These are phyloP conservation scores for Pontederia crassipes DNA, from an alignment of 176 grass and related monocot genomes.

Conservation along the genomic window DNA sequence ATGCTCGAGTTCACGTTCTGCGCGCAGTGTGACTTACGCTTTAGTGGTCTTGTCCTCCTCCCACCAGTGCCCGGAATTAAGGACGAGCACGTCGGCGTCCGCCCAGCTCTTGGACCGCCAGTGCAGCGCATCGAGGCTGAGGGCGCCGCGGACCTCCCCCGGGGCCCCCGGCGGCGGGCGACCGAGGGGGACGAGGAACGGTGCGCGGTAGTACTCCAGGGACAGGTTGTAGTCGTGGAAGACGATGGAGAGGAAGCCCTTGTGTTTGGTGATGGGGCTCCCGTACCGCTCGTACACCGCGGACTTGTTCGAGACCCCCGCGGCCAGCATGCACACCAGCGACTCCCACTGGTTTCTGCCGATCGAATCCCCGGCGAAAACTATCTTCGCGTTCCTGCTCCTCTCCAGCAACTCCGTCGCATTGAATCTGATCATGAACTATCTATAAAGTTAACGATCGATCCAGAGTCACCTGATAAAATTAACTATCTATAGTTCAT, in stretches of 20 bases:
- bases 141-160: slow-evolving; percentile 10
- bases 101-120: slow-evolving; percentile 19
- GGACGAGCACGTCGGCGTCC: slow-evolving; percentile 28
- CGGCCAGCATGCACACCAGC: slow-evolving; percentile 17
- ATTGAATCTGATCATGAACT: slow-evolving; percentile 5
- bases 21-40: slow-evolving; percentile 11
- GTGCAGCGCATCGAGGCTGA: slow-evolving; percentile 25
- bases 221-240: slow-evolving; percentile 39
- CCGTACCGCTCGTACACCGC: slow-evolving; percentile 17
- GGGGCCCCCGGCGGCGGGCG: neutral
- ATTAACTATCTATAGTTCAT: neutral
- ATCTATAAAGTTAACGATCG: neutral
- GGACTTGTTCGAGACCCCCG: slow-evolving; percentile 1
- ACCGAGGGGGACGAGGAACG: slow-evolving; percentile 22
- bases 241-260: slow-evolving; percentile 24
- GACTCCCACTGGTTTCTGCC: slow-evolving; percentile 26
- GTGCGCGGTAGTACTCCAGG: slow-evolving; percentile 39
- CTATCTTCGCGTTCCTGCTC: slow-evolving; percentile 18
- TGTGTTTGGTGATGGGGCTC: slow-evolving; percentile 12
- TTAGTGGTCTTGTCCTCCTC: slow-evolving; percentile 28
- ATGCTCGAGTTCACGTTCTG: neutral
- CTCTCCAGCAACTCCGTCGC: slow-evolving; percentile 25
- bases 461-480: neutral
- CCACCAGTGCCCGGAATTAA: slow-evolving; percentile 48
- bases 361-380: slow-evolving; percentile 20